Percentiles rank a stretch among this genome's conserved stretches.
Evolutionary conservation across 495 filamentous ascomycete genomes (phyloP).

Genomic region (Melanomma pulvis-pyrius): DNA sequence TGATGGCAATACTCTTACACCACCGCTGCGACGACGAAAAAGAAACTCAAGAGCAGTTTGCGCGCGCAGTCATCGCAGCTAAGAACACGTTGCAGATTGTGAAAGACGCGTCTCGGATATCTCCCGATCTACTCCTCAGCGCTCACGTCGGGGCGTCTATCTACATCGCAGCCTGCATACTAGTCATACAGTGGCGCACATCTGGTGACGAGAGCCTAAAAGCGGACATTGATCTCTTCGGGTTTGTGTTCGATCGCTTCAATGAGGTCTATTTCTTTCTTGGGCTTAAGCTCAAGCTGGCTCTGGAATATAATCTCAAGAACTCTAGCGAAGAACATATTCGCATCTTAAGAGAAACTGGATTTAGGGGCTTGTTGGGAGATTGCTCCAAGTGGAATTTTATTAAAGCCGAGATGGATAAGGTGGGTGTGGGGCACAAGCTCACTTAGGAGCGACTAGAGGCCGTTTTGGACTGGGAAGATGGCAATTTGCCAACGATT

Average conservation of each 20-base stretch:
- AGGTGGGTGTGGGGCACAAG: not conserved
- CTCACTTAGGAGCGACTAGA: not conserved
- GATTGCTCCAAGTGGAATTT: constrained; percentile 28
- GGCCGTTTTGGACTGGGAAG: not conserved
- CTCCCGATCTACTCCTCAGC: constrained; percentile 21
- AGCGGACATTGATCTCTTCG: constrained; percentile 27
- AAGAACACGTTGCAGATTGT: constrained; percentile 16
- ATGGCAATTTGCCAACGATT: no score
- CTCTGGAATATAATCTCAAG: constrained; percentile 17
- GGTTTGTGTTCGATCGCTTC: constrained; percentile 25
- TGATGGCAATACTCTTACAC: constrained; percentile 24
- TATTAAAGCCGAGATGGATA: not conserved
- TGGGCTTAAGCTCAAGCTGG: constrained; percentile 29
- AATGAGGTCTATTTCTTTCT: constrained; percentile 14
- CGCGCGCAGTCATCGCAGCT: constrained; percentile 16
- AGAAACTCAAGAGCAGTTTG: constrained; percentile 4
- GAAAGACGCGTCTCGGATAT: constrained; percentile 28
- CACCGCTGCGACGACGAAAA: constrained; percentile 7
- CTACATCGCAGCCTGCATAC: constrained; percentile 20
- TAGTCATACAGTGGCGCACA: constrained; percentile 30
- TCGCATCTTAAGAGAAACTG: not conserved
- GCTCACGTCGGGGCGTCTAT: constrained; percentile 10
- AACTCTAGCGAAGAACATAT: not conserved
- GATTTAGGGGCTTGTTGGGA: constrained; percentile 22
- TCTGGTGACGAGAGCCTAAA: constrained; percentile 16